Conservation (phyloP, 1,284 basidiomycete genomes). For the Puccinia triticina region DNA sequence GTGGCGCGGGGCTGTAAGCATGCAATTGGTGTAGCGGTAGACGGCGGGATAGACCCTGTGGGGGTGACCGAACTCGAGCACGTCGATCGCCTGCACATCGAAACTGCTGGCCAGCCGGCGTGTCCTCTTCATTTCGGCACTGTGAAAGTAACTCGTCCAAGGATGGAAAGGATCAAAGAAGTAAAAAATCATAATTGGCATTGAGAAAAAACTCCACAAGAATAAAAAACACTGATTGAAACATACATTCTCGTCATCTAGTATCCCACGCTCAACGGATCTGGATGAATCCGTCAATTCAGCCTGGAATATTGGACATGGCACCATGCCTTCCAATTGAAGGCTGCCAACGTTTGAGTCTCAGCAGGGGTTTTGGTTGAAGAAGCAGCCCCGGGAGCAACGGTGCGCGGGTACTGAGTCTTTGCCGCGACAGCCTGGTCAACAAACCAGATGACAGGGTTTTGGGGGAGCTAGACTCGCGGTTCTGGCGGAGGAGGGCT, state of each 20-base stretch:
- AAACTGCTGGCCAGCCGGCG: not conserved
- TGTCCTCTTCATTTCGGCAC: not conserved
- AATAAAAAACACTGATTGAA: not conserved
- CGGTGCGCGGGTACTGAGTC: not conserved
- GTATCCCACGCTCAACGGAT: not conserved
- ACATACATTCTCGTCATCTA: not conserved
- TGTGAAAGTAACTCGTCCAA: not conserved
- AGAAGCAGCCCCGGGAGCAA: not conserved
- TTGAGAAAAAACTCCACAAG: no score
- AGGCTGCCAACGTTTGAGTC: not conserved
- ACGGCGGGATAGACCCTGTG: slow-evolving; percentile 41
- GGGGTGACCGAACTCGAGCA: slow-evolving; percentile 29
- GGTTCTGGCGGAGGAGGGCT: slow-evolving; percentile 61
- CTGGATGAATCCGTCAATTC: not conserved
- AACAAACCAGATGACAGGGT: slow-evolving; percentile 34
- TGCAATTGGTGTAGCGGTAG: slow-evolving; percentile 23
- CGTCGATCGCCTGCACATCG: not conserved
- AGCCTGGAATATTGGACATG: not conserved
- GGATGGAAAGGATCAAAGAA: no score
- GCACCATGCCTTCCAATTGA: slow-evolving; percentile 9
- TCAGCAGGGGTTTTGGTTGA: not conserved
- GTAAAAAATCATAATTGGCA: no score
- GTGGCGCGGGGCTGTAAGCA: slow-evolving; percentile 25
- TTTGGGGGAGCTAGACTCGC: slow-evolving; percentile 31
- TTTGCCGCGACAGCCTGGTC: slow-evolving; percentile 26